Conservation (phyloP, 345 rosid species). For the Murraya koenigii region DNA sequence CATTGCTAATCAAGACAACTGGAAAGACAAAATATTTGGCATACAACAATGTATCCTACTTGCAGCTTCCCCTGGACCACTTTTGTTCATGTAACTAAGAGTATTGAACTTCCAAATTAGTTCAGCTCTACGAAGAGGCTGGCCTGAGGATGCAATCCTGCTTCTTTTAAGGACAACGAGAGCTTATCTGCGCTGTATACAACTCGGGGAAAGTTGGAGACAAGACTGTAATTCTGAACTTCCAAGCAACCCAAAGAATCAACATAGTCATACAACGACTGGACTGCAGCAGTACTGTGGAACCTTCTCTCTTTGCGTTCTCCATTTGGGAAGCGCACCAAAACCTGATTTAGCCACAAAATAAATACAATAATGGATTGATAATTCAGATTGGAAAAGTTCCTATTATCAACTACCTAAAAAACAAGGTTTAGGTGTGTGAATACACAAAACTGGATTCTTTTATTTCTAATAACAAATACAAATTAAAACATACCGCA, state of each 20-base stretch:
- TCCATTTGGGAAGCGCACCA: conserved; percentile 90
- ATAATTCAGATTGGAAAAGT: not conserved
- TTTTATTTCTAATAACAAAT: not conserved
- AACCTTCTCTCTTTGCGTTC: conserved; percentile 96
- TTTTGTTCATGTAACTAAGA: conserved; percentile 9
- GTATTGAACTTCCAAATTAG: conserved; percentile 27
- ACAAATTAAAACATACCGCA: too few relatives aligned
- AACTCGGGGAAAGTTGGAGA: conserved; percentile 85
- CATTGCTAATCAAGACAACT: conserved; percentile 18
- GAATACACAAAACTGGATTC: not conserved
- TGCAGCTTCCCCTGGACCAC: conserved; percentile 6
- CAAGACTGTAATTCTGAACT: conserved; percentile 68
- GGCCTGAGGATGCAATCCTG: conserved; percentile 98
- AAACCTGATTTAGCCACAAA: conserved; percentile 43
- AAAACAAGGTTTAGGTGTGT: not conserved
- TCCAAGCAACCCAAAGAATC: conserved; percentile 88
- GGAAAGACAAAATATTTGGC: conserved; percentile 4
- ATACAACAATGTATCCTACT: conserved; percentile 18
- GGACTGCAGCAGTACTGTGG: conserved; percentile 52
- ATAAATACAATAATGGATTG: not conserved
- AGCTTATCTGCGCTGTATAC: conserved; percentile 70
- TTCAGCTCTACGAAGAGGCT: conserved; percentile 94
- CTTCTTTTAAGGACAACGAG: conserved; percentile 62
- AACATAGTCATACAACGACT: conserved; percentile 72
- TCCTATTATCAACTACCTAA: not conserved